phyloP scores from a whole-genome alignment of 495 filamentous ascomycete species.

The Xylaria palmicola region DNA sequence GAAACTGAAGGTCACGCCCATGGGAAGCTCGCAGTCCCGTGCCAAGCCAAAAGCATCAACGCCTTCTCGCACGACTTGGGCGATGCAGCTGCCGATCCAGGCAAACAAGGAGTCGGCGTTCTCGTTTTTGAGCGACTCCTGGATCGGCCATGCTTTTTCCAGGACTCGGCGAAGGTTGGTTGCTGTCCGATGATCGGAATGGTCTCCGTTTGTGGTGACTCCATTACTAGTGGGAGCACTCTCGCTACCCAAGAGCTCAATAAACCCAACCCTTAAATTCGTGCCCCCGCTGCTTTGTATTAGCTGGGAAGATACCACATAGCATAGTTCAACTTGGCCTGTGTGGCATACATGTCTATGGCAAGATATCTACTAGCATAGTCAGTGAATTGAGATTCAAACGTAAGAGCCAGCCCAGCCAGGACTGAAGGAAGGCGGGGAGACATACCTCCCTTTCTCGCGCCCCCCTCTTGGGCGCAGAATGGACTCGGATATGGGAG shows the following conservation, averaged over 20 bases:
- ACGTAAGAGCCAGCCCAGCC: neutral
- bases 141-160: slow-evolving; percentile 76
- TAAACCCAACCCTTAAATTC: slow-evolving; percentile 76
- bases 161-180: slow-evolving; percentile 58
- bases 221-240: slow-evolving; percentile 19
- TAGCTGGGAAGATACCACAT: slow-evolving; percentile 7
- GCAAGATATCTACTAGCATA: slow-evolving; percentile 58
- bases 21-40: slow-evolving; percentile 52
- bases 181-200: slow-evolving; percentile 12
- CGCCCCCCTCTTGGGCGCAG: slow-evolving; percentile 57
- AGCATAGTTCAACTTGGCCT: neutral
- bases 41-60: slow-evolving; percentile 31
- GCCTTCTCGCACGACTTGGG: slow-evolving; percentile 61
- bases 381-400: slow-evolving; percentile 18
- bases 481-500: slow-evolving; percentile 66
- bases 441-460: slow-evolving; percentile 57
- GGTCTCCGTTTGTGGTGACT: neutral
- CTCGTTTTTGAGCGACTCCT: slow-evolving; percentile 74
- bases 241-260: slow-evolving; percentile 61
- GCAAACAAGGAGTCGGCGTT: slow-evolving; percentile 72
- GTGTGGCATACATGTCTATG: slow-evolving; percentile 64
- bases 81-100: slow-evolving; percentile 79
- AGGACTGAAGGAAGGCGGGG: neutral
- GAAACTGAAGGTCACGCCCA: slow-evolving; percentile 86
- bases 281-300: slow-evolving; percentile 59